Percentiles rank a stretch among this genome's conserved stretches.
Conservation (phyloP, 2,329 filamentous ascomycete species). For the Xylariaceae sp. region DNA sequence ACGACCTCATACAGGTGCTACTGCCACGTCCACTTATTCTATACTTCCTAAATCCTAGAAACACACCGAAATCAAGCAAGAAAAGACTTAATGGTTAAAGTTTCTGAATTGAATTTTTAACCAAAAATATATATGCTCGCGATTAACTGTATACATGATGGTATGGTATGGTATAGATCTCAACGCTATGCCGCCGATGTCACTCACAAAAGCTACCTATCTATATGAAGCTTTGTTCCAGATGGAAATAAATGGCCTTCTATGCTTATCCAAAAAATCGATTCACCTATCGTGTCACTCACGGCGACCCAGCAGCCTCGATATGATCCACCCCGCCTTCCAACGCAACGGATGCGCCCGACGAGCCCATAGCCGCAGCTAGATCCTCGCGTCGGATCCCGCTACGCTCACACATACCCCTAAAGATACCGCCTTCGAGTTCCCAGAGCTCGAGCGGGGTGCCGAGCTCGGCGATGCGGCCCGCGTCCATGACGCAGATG, state of each 20-base stretch:
- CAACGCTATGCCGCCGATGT: slow-evolving; percentile 17
- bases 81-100: too few relatives aligned
- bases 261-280: background rate
- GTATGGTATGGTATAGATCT: background rate
- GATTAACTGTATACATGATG: slow-evolving; percentile 1
- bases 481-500: slow-evolving; percentile 95
- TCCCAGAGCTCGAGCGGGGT: slow-evolving; percentile 74
- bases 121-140: background rate
- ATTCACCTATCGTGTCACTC: too few relatives aligned
- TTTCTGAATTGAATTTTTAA: background rate
- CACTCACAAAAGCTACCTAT: background rate
- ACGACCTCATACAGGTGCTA: too few relatives aligned
- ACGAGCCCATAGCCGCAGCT: background rate
- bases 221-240: background rate
- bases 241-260: too few relatives aligned
- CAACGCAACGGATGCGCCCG: background rate
- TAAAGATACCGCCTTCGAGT: slow-evolving; percentile 74
- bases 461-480: slow-evolving; percentile 85
- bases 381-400: slow-evolving; percentile 71
- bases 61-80: too few relatives aligned
- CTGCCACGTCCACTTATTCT: too few relatives aligned
- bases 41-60: too few relatives aligned
- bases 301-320: slow-evolving; percentile 1
- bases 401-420: slow-evolving; percentile 87
- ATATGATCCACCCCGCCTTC: background rate